Evolutionary conservation across 306 rosid genomes (phyloP).

Genomic region (Comarum palustre): DNA sequence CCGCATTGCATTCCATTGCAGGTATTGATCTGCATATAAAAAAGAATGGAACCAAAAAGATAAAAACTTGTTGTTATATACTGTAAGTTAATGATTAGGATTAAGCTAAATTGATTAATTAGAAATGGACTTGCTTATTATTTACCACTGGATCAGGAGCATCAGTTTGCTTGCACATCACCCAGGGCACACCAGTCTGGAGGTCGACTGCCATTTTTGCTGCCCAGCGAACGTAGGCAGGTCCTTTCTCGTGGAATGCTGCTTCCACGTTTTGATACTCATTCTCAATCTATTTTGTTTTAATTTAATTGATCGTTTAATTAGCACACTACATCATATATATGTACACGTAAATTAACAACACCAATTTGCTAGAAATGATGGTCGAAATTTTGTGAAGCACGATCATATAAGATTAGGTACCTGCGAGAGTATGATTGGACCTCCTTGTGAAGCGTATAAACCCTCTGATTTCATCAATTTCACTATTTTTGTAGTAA

Average conservation of each 20-base stretch:
- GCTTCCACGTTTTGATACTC: conserved; percentile 59
- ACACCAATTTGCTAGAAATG: neutral
- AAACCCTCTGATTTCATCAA: conserved; percentile 64
- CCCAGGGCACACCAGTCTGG: conserved; percentile 63
- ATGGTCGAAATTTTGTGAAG: neutral
- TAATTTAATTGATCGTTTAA: neutral
- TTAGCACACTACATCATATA: neutral
- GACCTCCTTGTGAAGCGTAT: conserved; percentile 81
- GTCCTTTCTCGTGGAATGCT: conserved; percentile 45
- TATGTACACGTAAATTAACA: neutral
- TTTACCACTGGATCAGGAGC: conserved; percentile 78
- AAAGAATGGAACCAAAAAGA: neutral
- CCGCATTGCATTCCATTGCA: conserved; percentile 84
- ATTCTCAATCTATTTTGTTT: conserved; percentile 51
- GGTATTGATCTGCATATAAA: conserved; percentile 48
- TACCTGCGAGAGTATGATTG: conserved; percentile 70
- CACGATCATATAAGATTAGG: neutral
- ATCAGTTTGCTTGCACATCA: conserved; percentile 83
- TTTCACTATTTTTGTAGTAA: conserved; percentile 60
- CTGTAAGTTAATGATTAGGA: neutral
- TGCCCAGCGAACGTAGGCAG: conserved; percentile 54
- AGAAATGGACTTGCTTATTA: neutral
- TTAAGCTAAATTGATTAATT: neutral
- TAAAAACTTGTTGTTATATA: neutral
- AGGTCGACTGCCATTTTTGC: conserved; percentile 72